A percentile compares a stretch with the other conserved stretches of the same genome.
Conservation (phyloP, 2,329 filamentous ascomycete species). For the Escovopsis weberi region DNA sequence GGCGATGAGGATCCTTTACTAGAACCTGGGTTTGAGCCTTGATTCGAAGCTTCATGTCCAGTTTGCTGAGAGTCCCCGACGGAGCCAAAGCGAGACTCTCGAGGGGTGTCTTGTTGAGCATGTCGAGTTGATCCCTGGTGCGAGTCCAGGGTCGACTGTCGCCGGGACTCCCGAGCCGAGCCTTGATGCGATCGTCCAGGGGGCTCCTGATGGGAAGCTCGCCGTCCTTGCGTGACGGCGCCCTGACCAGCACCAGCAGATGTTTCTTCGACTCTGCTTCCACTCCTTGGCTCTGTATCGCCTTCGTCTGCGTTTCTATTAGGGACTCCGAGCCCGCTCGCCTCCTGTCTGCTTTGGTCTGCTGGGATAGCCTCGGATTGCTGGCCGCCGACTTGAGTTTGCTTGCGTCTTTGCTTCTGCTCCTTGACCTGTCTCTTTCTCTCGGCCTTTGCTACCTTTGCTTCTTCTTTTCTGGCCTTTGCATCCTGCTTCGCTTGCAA, state of each 20-base stretch:
- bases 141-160: no score
- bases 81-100: no score
- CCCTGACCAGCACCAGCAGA: conserved; percentile 1
- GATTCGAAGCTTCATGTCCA: background rate
- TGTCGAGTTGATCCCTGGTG: no score
- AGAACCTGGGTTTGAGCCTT: background rate
- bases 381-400: conserved; percentile 5
- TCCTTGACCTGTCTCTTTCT: conserved; percentile 36
- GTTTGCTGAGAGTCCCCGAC: background rate
- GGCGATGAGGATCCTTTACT: conserved; percentile 14
- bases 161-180: no score
- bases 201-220: no score
- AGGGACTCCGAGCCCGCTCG: background rate
- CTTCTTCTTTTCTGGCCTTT: conserved; percentile 33
- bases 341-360: background rate
- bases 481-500: conserved; percentile 16
- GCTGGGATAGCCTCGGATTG: no score
- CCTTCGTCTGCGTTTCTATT: background rate
- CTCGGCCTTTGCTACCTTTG: conserved; percentile 36
- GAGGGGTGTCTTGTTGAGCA: no score
- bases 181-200: no score
- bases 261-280: background rate
- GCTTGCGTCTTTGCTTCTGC: conserved; percentile 33
- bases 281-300: background rate
- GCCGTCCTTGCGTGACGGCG: no score